phyloP scores from a whole-genome alignment of 371 early-diverging fungal species.

The Mucor mucedo region DNA sequence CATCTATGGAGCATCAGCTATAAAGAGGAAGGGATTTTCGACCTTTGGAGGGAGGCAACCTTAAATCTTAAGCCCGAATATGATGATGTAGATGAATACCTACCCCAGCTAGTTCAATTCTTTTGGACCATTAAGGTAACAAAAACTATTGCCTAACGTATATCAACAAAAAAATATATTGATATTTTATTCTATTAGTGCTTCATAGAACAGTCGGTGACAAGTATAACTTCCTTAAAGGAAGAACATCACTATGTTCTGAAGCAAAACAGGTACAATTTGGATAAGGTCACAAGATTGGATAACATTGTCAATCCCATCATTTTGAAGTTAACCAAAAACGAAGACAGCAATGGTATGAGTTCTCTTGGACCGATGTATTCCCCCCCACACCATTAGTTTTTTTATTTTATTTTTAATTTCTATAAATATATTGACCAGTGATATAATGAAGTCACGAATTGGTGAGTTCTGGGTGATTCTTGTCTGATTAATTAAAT shows the following conservation, averaged over 20 bases:
- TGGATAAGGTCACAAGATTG: no score
- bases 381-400: no score
- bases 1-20: constrained; percentile 18
- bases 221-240: not conserved
- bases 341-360: no score
- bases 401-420: no score
- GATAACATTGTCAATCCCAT: no score
- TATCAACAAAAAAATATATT: not conserved
- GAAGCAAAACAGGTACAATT: no score
- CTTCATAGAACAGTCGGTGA: not conserved
- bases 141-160: not conserved
- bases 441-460: no score
- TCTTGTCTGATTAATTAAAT: no score
- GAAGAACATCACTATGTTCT: not conserved
- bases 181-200: not conserved
- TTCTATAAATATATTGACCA: no score
- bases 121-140: constrained; percentile 15
- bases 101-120: constrained; percentile 18
- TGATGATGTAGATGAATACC: constrained; percentile 10
- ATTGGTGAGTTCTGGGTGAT: no score
- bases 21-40: constrained; percentile 18
- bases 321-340: no score
- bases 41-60: constrained; percentile 13
- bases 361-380: no score
- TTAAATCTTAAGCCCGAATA: constrained; percentile 12